phyloP scores from a whole-genome alignment of 2,329 filamentous ascomycete genomes.

The Aspergillus fijiensis region DNA sequence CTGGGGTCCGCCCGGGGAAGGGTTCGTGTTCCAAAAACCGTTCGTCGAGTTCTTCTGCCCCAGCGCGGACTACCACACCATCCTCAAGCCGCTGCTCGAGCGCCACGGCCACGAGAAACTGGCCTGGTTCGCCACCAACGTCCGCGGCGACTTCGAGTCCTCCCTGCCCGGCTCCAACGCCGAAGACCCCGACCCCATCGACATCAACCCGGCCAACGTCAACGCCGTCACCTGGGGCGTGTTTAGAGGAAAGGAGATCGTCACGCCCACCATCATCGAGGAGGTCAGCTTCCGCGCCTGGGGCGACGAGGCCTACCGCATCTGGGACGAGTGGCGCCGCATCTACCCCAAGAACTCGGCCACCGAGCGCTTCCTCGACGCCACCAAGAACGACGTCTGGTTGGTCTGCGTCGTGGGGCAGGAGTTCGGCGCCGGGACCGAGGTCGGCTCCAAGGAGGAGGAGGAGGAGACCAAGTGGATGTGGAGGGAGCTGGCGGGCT shows the following conservation, averaged over 20 bases:
- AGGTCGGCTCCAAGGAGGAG: conserved; percentile 38
- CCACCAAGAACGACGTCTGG: conserved; percentile 70
- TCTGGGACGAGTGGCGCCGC: conserved; percentile 90
- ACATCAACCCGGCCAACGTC: conserved; percentile 56
- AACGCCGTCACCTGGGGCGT: conserved; percentile 98
- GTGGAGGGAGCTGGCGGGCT: conserved; percentile 40
- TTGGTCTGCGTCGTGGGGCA: conserved; percentile 70
- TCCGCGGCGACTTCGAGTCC: conserved; percentile 72
- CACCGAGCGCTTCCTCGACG: conserved; percentile 69
- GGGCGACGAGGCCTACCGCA: conserved; percentile 93
- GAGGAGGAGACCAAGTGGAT: conserved; percentile 41
- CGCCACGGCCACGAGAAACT: conserved; percentile 64
- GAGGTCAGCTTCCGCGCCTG: conserved; percentile 91
- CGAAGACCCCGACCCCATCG: conserved; percentile 32
- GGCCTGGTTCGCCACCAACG: conserved; percentile 85
- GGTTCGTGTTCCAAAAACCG: conserved; percentile 96
- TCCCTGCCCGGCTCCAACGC: conserved; percentile 41
- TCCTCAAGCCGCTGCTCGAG: conserved; percentile 63
- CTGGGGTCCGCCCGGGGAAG: conserved; percentile 82
- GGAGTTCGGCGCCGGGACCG: conserved; percentile 45
- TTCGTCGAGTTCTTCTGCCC: conserved; percentile 97
- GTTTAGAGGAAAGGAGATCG: conserved; percentile 92
- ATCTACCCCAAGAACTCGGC: conserved; percentile 76
- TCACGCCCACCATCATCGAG: conserved; percentile 95
- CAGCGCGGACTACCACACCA: conserved; percentile 63